These are phyloP conservation scores for Bassia scoparia DNA, from an alignment of 148 eudicot genomes.

Conservation along the genomic window DNA sequence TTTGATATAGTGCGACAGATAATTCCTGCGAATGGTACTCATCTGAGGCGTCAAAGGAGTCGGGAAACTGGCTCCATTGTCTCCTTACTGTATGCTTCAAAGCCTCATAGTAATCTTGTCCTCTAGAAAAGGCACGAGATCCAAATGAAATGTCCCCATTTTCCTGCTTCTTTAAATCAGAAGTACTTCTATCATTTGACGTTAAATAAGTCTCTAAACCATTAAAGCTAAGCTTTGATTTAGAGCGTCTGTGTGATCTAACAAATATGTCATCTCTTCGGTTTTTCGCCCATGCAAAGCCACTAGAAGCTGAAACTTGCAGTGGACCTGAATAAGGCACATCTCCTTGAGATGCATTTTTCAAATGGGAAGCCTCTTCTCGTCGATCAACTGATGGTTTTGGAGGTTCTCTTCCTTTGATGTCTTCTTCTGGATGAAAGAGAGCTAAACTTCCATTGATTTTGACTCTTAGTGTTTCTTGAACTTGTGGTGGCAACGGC, in stretches of 20 bases:
- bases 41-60: constrained; percentile 85
- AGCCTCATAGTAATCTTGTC: constrained; percentile 47
- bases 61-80: constrained; percentile 76
- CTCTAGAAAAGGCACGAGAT: constrained; percentile 35
- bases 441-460: constrained; percentile 39
- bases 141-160: constrained; percentile 37
- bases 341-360: constrained; percentile 78
- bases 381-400: constrained; percentile 40
- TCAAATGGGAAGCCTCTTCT: constrained; percentile 51
- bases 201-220: constrained; percentile 52
- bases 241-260: constrained; percentile 75
- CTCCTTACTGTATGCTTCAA: constrained; percentile 50
- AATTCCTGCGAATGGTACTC: constrained; percentile 86
- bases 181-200: constrained; percentile 36
- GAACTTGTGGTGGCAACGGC: constrained; percentile 41
- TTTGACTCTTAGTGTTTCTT: constrained; percentile 40
- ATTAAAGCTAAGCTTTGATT: constrained; percentile 67
- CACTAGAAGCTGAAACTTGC: constrained; percentile 86
- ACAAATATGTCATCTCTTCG: constrained; percentile 53
- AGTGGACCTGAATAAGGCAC: constrained; percentile 72
- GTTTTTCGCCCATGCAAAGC: constrained; percentile 93
- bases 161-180: constrained; percentile 44
- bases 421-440: constrained; percentile 48
- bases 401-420: constrained; percentile 43
- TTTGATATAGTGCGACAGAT: constrained; percentile 68